Evolutionary conservation across 2,329 filamentous ascomycete genomes (phyloP), one percentile per base, ranked within the genome.

Genomic region (Apiospora malaysiana): DNA sequence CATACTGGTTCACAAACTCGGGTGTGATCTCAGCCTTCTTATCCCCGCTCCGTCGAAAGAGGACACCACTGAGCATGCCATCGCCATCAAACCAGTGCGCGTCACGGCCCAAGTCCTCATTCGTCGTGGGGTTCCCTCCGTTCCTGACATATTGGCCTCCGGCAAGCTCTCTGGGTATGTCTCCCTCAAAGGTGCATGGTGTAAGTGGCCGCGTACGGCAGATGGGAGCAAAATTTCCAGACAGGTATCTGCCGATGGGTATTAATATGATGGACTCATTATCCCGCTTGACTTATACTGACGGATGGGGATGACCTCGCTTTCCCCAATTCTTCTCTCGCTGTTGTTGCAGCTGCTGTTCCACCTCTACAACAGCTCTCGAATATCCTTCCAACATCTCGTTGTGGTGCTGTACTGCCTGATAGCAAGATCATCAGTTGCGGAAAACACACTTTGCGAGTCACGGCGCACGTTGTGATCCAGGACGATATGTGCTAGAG

Each of bases 21-120:
- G 91, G 90, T 71, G 83, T 78, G 1, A 91, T 84, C 2, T 79
- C 73, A 0, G 76, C 73, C 2, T 79, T 79, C 2, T 83, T 77
- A 7, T 81, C 79, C 2, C 80, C 79, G 2, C 40, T 69, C 9
- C 83, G 83, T 40, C 82, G 82, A 77, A 92, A 93, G 23, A 84
- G 83, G 0, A 93, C 90, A 1, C 91, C 91, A 42, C 88, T 88
- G 14, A 93, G 86, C 91, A 93, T 93, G 5, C 91, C 92, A 77
- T 93, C 91, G 43, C 92, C 91, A 74, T 93, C 92, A 72, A 93
- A 93, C 91, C 91, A 93, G 77, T 93, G 91, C 10, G 89, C 86
- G 76, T 92, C 89, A 73, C 90, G 85, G 49, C 85, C 86, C 2
- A 89, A 78, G 69, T 91, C 87, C 27, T 87, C 83, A 71, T 92